phyloP scores from a whole-genome alignment of 2,329 filamentous ascomycete genomes.

The Lecanosticta acicola region DNA sequence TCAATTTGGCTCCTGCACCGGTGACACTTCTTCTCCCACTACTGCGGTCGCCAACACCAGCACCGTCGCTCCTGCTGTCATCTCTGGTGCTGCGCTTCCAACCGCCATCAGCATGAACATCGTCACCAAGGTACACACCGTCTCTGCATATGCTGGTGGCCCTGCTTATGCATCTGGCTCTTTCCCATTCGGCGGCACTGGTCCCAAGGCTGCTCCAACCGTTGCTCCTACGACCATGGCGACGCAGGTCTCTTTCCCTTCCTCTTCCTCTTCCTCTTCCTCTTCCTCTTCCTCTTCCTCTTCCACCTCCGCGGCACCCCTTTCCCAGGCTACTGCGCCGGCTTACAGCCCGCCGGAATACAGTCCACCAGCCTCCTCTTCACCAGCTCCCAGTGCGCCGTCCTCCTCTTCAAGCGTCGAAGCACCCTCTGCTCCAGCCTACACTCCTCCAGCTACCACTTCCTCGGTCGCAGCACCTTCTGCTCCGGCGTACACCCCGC shows the following conservation, averaged over 20 bases:
- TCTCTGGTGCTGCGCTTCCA: not conserved
- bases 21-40: conserved; percentile 2
- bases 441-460: conserved; percentile 5
- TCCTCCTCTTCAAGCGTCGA: conserved; percentile 3
- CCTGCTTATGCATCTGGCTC: not conserved
- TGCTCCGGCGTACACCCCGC: conserved; percentile 1
- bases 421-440: conserved; percentile 7
- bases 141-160: not conserved
- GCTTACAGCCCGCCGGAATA: conserved; percentile 3
- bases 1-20: conserved; percentile 20
- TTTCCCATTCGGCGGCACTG: not conserved
- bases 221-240: conserved; percentile 3
- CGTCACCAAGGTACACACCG: not conserved
- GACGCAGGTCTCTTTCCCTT: not conserved
- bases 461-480: not conserved
- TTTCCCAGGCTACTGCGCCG: too few relatives aligned
- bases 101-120: not conserved
- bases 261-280: too few relatives aligned
- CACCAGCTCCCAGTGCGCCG: conserved; percentile 1
- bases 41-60: conserved; percentile 3
- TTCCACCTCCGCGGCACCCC: too few relatives aligned
- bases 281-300: too few relatives aligned
- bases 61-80: not conserved
- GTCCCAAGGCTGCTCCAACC: conserved; percentile 1
- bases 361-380: conserved; percentile 6